Evolutionary conservation across 129 eudicot species (phyloP).

Genomic region (Lonicera japonica): DNA sequence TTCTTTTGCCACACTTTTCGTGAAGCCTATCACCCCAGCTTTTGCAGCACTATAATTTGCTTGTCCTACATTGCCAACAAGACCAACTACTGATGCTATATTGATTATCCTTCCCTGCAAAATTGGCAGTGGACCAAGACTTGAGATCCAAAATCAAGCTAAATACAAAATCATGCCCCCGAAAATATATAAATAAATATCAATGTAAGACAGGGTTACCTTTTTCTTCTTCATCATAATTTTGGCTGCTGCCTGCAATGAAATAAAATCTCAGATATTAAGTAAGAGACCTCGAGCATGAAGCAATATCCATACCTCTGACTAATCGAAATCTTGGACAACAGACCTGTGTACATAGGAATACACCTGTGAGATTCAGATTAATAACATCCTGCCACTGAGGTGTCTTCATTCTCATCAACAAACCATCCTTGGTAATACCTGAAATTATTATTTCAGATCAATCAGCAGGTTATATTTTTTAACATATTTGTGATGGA

Average conservation of each 20-base stretch:
- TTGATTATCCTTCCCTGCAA: constrained; percentile 93
- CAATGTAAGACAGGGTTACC: constrained; percentile 33
- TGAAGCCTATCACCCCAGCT: constrained; percentile 93
- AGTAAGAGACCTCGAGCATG: neutral
- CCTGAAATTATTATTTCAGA: constrained; percentile 38
- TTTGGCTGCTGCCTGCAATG: constrained; percentile 88
- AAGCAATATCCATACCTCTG: neutral
- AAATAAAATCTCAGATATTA: constrained; percentile 12
- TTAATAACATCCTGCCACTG: constrained; percentile 98
- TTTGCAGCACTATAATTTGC: constrained; percentile 99
- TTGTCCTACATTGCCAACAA: constrained; percentile 88
- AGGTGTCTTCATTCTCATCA: constrained; percentile 83
- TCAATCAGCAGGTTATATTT: neutral
- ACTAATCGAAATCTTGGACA: neutral
- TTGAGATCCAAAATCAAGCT: constrained; percentile 1
- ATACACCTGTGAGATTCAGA: constrained; percentile 92
- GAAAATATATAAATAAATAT: constrained; percentile 1
- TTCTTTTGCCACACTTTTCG: constrained; percentile 92
- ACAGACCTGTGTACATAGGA: constrained; percentile 84
- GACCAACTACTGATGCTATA: constrained; percentile 94
- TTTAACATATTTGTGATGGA: neutral
- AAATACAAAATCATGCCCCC: constrained; percentile 4
- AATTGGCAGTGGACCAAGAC: constrained; percentile 2
- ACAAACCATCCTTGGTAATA: constrained; percentile 88
- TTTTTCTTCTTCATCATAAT: constrained; percentile 93